A percentile compares a stretch with the other conserved stretches of the same genome.
These are phyloP conservation scores for Mycena rosella DNA, from an alignment of 768 basidiomycete species.

Conservation along the genomic window DNA sequence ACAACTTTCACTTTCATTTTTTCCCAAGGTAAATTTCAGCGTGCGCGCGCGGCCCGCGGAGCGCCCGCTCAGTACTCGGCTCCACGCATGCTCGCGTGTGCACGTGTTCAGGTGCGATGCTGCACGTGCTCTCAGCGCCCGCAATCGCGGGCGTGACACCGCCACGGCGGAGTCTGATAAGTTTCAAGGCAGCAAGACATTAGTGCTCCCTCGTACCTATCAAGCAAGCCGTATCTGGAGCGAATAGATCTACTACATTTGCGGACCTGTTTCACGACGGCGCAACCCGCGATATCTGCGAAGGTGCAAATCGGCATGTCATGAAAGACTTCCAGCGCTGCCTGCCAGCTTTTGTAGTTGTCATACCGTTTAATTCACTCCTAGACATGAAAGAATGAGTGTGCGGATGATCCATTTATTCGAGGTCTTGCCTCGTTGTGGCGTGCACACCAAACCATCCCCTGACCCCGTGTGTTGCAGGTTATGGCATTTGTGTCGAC, in stretches of 20 bases:
- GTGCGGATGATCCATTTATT: neutral
- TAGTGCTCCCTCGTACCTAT: conserved; percentile 35
- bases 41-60: too few species aligned
- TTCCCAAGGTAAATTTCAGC: too few species aligned
- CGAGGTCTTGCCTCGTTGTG: conserved; percentile 44
- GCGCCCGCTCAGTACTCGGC: too few species aligned
- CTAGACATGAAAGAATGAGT: conserved; percentile 17
- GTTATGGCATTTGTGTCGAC: conserved; percentile 4
- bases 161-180: conserved; percentile 1
- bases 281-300: conserved; percentile 42
- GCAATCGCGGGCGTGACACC: too few species aligned
- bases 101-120: too few species aligned
- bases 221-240: conserved; percentile 47
- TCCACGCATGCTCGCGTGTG: too few species aligned
- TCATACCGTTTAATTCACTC: conserved; percentile 50
- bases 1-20: too few species aligned
- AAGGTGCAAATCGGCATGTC: conserved; percentile 35
- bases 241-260: conserved; percentile 47
- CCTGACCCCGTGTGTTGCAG: conserved; percentile 1
- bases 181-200: neutral
- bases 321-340: conserved; percentile 44
- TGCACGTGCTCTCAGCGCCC: too few species aligned
- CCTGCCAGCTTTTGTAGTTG: conserved; percentile 50
- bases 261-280: conserved; percentile 43
- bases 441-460: conserved; percentile 41